phyloP scores from a whole-genome alignment of 768 basidiomycete species.

The Cyathus striatus region DNA sequence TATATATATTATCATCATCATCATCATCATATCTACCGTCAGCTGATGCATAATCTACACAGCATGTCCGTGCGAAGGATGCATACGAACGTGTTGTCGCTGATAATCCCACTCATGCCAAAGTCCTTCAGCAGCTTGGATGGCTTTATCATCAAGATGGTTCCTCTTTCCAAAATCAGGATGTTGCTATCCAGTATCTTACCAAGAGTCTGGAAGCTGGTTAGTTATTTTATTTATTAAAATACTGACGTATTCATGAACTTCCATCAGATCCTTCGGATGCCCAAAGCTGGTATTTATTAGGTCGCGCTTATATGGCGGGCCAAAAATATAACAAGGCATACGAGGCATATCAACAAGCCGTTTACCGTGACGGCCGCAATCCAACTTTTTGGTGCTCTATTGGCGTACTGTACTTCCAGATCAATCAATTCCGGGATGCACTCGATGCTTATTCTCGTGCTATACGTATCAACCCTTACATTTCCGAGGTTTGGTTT shows the following conservation, averaged over 20 bases:
- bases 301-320: slow-evolving; percentile 98
- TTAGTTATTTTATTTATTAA: too few species aligned
- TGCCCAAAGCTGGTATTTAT: slow-evolving; percentile 98
- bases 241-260: too few species aligned
- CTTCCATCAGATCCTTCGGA: slow-evolving; percentile 78
- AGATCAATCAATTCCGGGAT: slow-evolving; percentile 99
- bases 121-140: slow-evolving; percentile 95
- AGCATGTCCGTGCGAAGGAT: slow-evolving; percentile 89
- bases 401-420: slow-evolving; percentile 98
- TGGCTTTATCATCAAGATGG: slow-evolving; percentile 97
- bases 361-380: slow-evolving; percentile 96
- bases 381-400: slow-evolving; percentile 99
- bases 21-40: too few species aligned
- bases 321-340: slow-evolving; percentile 99
- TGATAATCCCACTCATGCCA: slow-evolving; percentile 92
- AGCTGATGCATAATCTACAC: too few species aligned
- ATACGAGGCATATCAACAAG: slow-evolving; percentile 98
- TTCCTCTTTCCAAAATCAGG: slow-evolving; percentile 93
- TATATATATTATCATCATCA: too few species aligned
- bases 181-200: slow-evolving; percentile 87
- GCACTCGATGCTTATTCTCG: slow-evolving; percentile 98
- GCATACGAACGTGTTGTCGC: slow-evolving; percentile 94
- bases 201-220: slow-evolving; percentile 95
- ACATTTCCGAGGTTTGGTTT: slow-evolving; percentile 95
- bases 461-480: slow-evolving; percentile 97